Evolutionary conservation across 169 alveolate genomes (phyloP), one percentile per base, ranked within the genome.

Genomic region (Plasmodium reichenowi): DNA sequence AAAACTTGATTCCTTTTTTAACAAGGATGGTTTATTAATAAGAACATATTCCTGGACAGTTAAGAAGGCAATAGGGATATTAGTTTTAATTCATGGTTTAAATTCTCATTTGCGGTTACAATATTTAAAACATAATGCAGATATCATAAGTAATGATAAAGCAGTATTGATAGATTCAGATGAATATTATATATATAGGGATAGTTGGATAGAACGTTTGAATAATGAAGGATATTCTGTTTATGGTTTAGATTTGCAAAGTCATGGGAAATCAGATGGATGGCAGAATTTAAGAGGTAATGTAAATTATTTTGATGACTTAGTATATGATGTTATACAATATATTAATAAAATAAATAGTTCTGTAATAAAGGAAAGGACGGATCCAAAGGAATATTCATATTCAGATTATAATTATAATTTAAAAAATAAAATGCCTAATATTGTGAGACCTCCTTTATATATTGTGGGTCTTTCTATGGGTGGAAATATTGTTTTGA

Each of bases 401-500:
- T 13, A 59, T 47, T 22, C n/a, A 47, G 22, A 15, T 38, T 74
- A 72, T 22, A 22, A 20, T 38, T 38, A 5, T 38, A 5, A 5
- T 38, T 38, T 5, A 0, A 38, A 38, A 38, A 43, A 24, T 24
- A n/a, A 32, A 20, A 66, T 63, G 17, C 48, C 24, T 32, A 72
- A 72, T 10, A 50, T 58, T 32, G 17, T 15, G 12, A 80, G 63
- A 24, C 86, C 88, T 9, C 88, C 73, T 54, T 59, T 72, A 6
- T 85, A 78, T 74, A 80, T 92, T 50, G 54, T 67, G 5, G 95
- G 95, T 32, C 38, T 92, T 38, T 86, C 93, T 26, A 92, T 92
- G 95, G 95, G 95, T 13, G 95, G 95, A 22, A 88, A 88, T 87
- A 89, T 92, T 7, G 94, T 64, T n/a, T 52, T 92, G 43, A 13